Evolutionary conservation across 2,329 filamentous ascomycete species (phyloP).

Genomic region (Fusarium sterilihyphosum): DNA sequence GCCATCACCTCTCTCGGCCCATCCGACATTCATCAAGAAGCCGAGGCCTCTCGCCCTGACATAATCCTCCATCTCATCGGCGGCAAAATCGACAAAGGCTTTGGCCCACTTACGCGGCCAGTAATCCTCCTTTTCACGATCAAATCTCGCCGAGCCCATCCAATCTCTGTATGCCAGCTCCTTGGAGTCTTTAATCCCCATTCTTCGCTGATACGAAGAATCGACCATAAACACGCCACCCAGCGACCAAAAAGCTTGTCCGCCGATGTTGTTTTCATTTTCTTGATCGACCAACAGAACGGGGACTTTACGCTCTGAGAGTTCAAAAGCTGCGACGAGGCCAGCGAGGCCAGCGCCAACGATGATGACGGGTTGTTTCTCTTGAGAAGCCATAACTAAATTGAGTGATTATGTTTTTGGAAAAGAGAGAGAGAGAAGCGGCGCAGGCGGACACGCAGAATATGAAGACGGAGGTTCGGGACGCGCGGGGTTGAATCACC

Average conservation of each 20-base stretch:
- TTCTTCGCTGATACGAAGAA: constrained; percentile 64
- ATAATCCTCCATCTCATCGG: constrained; percentile 67
- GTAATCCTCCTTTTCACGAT: constrained; percentile 63
- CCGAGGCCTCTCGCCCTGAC: constrained; percentile 62
- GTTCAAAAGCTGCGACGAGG: constrained; percentile 68
- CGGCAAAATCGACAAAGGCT: constrained; percentile 70
- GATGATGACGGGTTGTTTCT: constrained; percentile 59
- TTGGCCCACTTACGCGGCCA: constrained; percentile 72
- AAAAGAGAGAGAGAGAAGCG: not conserved
- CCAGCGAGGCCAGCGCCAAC: constrained; percentile 67
- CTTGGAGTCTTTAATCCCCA: constrained; percentile 67
- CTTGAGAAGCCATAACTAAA: constrained; percentile 13
- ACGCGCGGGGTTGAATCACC: constrained; percentile 22
- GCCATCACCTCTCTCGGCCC: constrained; percentile 70
- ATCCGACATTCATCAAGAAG: constrained; percentile 65
- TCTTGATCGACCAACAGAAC: constrained; percentile 68
- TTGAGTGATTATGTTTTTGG: not conserved
- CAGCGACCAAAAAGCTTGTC: constrained; percentile 72
- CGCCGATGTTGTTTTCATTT: constrained; percentile 64
- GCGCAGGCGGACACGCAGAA: not conserved
- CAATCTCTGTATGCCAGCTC: constrained; percentile 68
- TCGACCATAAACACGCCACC: constrained; percentile 70
- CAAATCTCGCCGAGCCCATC: constrained; percentile 66
- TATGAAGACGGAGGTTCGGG: not conserved
- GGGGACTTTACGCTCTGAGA: constrained; percentile 60